Conservation (phyloP, 805 yeast species). For the Nakazawaea ambrosiae region DNA sequence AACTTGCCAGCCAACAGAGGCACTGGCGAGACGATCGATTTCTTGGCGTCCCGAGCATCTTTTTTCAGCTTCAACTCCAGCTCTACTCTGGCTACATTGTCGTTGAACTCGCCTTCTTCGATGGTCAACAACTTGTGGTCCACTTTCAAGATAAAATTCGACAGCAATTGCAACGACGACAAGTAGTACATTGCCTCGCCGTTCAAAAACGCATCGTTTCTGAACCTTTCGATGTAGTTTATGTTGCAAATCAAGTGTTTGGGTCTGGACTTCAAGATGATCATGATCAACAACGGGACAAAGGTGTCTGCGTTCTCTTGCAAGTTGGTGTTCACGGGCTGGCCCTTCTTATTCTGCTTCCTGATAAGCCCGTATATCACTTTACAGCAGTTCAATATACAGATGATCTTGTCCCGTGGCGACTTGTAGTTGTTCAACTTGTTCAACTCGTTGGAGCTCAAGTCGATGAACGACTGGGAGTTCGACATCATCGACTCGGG, state of each 20-base stretch:
- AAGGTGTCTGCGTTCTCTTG: constrained; percentile 91
- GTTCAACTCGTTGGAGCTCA: constrained; percentile 68
- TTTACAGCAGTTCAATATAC: constrained; percentile 86
- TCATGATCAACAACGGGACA: constrained; percentile 80
- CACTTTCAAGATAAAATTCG: constrained; percentile 65
- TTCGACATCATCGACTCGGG: constrained; percentile 37
- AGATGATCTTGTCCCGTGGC: constrained; percentile 90
- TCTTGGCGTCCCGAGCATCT: constrained; percentile 27
- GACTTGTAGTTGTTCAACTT: constrained; percentile 82
- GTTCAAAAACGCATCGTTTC: constrained; percentile 63
- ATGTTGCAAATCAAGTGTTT: constrained; percentile 67
- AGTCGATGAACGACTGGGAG: constrained; percentile 47
- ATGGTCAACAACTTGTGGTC: constrained; percentile 54
- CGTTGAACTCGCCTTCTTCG: constrained; percentile 42
- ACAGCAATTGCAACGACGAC: constrained; percentile 86
- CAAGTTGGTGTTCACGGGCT: constrained; percentile 32
- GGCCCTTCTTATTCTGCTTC: constrained; percentile 30
- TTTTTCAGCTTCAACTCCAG: constrained; percentile 38
- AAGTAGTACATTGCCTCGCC: constrained; percentile 93
- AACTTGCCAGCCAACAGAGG: constrained; percentile 15
- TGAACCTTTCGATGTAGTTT: constrained; percentile 76
- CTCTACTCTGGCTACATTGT: constrained; percentile 18
- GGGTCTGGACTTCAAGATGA: constrained; percentile 65
- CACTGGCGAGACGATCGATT: constrained; percentile 5
- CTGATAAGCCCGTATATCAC: constrained; percentile 84